Evolutionary conservation across 2,329 filamentous ascomycete species (phyloP).

Genomic region (Fusarium nanum): DNA sequence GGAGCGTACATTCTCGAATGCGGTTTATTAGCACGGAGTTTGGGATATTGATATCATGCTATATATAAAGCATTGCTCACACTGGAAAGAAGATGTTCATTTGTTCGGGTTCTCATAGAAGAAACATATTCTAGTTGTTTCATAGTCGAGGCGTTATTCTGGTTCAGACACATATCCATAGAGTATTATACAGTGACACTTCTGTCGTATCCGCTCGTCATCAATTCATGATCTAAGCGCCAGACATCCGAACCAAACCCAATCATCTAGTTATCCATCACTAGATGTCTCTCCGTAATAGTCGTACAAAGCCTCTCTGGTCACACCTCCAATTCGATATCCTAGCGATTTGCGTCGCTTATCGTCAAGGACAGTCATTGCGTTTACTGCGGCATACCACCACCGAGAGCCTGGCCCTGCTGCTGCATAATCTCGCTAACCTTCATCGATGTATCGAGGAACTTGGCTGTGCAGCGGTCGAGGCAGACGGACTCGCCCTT

Average conservation of each 20-base stretch:
- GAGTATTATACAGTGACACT: conserved; percentile 45
- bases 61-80: conserved; percentile 12
- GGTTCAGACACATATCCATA: conserved; percentile 38
- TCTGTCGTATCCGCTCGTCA: conserved; percentile 22
- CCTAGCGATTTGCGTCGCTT: not conserved
- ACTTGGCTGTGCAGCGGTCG: conserved; percentile 96
- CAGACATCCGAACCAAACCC: conserved; percentile 34
- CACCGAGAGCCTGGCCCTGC: conserved; percentile 77
- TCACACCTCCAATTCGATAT: not conserved
- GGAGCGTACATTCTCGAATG: conserved; percentile 1
- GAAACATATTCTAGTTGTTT: conserved; percentile 30
- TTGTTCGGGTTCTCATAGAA: conserved; percentile 18
- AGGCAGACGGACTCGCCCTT: conserved; percentile 99
- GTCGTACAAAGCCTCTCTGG: conserved; percentile 29
- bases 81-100: conserved; percentile 8
- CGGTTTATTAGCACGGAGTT: conserved; percentile 33
- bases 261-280: conserved; percentile 25
- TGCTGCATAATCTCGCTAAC: conserved; percentile 96
- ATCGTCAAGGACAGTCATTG: not conserved
- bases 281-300: conserved; percentile 26
- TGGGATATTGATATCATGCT: conserved; percentile 15
- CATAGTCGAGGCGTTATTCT: conserved; percentile 34
- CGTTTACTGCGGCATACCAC: conserved; percentile 37
- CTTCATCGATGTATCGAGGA: conserved; percentile 99
- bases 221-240: conserved; percentile 35